Evolutionary conservation across 2,329 filamentous ascomycete genomes (phyloP).

Genomic region (Sporothrix variecibatus): DNA sequence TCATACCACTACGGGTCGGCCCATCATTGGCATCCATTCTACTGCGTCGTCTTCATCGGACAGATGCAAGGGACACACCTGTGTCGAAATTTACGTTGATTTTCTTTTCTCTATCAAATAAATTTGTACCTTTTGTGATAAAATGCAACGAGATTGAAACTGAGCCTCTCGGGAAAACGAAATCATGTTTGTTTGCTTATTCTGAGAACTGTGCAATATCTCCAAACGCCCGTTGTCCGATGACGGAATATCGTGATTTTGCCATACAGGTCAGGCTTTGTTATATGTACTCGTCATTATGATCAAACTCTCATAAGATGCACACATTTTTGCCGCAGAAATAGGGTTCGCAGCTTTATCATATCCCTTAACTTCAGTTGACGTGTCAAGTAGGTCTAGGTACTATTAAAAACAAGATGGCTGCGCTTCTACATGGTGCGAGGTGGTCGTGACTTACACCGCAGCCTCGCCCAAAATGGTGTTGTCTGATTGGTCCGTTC

Average conservation of each 20-base stretch:
- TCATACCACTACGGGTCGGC: neutral
- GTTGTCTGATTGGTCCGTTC: neutral
- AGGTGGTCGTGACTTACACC: neutral
- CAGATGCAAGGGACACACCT: neutral
- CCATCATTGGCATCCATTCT: neutral
- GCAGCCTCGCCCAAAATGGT: neutral
- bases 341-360: neutral
- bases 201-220: too few species aligned
- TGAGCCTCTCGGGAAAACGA: too few species aligned
- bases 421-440: neutral
- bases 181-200: too few species aligned
- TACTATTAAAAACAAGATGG: neutral
- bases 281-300: too few species aligned
- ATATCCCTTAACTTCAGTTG: neutral
- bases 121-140: neutral
- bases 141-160: too few species aligned
- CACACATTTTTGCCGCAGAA: too few species aligned
- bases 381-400: neutral
- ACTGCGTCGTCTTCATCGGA: neutral
- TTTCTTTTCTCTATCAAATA: neutral
- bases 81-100: neutral
- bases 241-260: too few species aligned
- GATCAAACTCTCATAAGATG: too few species aligned
- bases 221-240: neutral
- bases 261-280: too few species aligned